Evolutionary conservation across 2,329 filamentous ascomycete species (phyloP).

Genomic region (Fusarium sublunatum): DNA sequence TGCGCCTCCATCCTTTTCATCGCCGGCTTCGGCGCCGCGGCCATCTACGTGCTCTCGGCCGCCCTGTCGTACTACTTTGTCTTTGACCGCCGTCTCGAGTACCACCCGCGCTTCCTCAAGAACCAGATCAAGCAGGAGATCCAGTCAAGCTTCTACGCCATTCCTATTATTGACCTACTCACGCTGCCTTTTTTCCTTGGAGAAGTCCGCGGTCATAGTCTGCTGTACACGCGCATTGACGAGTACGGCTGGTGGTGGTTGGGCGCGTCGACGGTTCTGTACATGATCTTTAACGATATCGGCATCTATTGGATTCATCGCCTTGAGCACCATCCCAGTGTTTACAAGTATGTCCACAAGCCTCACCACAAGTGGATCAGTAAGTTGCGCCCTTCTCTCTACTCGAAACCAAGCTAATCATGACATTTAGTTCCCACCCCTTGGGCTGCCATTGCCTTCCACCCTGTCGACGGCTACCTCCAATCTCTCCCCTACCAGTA

Average conservation of each 20-base stretch:
- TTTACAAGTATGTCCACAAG: slow-evolving; percentile 62
- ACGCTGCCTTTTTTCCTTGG: slow-evolving; percentile 59
- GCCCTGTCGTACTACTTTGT: slow-evolving; percentile 79
- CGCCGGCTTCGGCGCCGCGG: slow-evolving; percentile 53
- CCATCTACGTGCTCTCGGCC: slow-evolving; percentile 73
- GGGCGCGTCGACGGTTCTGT: slow-evolving; percentile 52
- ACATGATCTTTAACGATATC: slow-evolving; percentile 60
- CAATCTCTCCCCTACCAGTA: slow-evolving; percentile 61
- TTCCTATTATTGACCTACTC: slow-evolving; percentile 58
- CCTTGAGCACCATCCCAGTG: slow-evolving; percentile 57
- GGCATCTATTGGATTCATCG: slow-evolving; percentile 62
- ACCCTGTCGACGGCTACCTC: slow-evolving; percentile 59
- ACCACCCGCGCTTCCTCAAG: slow-evolving; percentile 61
- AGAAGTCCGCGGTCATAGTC: slow-evolving; percentile 60
- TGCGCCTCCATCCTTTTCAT: slow-evolving; percentile 53
- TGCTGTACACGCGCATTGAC: slow-evolving; percentile 54
- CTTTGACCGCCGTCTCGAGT: slow-evolving; percentile 58
- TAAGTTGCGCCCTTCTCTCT: slow-evolving; percentile 39
- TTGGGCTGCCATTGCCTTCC: slow-evolving; percentile 60
- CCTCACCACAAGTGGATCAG: slow-evolving; percentile 63
- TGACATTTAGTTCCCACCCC: slow-evolving; percentile 55
- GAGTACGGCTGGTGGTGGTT: slow-evolving; percentile 58
- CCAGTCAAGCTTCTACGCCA: slow-evolving; percentile 54
- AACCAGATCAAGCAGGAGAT: slow-evolving; percentile 61
- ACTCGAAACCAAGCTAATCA: slow-evolving; percentile 5